These are phyloP conservation scores for Fusarium concolor DNA, from an alignment of 2,329 filamentous ascomycete genomes.

Conservation along the genomic window DNA sequence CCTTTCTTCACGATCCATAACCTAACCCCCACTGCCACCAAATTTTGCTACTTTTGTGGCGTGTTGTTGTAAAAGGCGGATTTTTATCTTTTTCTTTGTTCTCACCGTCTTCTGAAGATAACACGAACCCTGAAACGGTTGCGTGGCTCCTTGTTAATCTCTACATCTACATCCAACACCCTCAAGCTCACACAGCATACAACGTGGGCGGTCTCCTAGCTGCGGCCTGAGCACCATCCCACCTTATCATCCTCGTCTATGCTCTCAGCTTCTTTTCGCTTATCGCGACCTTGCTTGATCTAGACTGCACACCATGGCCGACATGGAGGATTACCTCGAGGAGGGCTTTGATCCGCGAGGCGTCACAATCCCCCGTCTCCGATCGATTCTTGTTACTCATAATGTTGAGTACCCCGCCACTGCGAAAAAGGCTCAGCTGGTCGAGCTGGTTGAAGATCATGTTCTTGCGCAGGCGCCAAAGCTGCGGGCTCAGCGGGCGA, in stretches of 20 bases:
- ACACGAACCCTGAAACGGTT: constrained; percentile 3
- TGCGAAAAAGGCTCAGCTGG: constrained; percentile 90
- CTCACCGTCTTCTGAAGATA: background rate
- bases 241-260: constrained; percentile 23
- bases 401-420: constrained; percentile 86
- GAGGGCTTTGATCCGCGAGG: constrained; percentile 85
- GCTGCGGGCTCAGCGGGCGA: constrained; percentile 78
- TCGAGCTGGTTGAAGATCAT: constrained; percentile 84
- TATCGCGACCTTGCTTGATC: constrained; percentile 19
- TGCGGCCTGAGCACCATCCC: constrained; percentile 34
- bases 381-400: constrained; percentile 91
- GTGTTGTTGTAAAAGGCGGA: background rate
- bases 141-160: constrained; percentile 29
- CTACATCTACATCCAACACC: background rate
- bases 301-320: constrained; percentile 63
- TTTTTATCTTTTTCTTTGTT: constrained; percentile 8
- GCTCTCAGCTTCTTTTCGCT: constrained; percentile 10
- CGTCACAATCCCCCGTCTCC: constrained; percentile 87
- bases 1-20: constrained; percentile 35
- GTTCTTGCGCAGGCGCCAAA: constrained; percentile 82
- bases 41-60: constrained; percentile 14
- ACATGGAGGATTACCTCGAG: constrained; percentile 85
- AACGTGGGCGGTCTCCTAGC: constrained; percentile 25
- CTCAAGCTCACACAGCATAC: constrained; percentile 16
- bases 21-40: constrained; percentile 29